These are phyloP conservation scores for Striga hermonthica DNA, from an alignment of 305 asterid species.

Conservation along the genomic window DNA sequence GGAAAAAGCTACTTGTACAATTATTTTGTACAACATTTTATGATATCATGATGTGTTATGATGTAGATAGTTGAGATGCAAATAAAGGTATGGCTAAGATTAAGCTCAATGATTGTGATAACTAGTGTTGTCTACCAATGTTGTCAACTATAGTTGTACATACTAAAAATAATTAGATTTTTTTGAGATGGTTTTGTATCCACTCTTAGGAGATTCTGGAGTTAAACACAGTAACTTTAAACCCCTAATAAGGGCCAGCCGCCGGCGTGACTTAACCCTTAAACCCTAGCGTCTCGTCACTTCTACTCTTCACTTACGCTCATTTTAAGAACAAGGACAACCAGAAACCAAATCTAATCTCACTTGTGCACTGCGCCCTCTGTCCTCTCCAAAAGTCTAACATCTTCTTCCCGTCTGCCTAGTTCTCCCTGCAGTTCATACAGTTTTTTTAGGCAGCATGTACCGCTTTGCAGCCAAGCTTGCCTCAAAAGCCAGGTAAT, in stretches of 20 bases:
- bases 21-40: no score
- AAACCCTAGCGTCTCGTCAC: constrained; percentile 41
- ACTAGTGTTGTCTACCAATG: no score
- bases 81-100: no score
- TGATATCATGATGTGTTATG: no score
- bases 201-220: no score
- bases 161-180: no score
- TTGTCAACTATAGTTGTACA: no score
- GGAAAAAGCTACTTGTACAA: no score
- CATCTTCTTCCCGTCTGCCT: constrained; percentile 9
- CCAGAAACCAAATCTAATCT: not conserved
- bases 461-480: constrained; percentile 72
- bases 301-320: constrained; percentile 40
- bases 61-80: no score
- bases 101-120: no score
- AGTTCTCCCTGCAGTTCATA: not conserved
- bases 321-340: constrained; percentile 9
- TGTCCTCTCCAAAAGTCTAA: no score
- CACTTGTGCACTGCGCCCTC: not conserved
- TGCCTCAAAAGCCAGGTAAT: constrained; percentile 72
- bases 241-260: constrained; percentile 33
- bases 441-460: constrained; percentile 36
- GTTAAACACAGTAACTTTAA: constrained; percentile 17
- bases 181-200: no score
- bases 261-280: constrained; percentile 32